Percentiles rank a stretch among this genome's conserved stretches.
Conservation (phyloP, 495 filamentous ascomycete genomes). For the Hypoxylon crocopeplum region DNA sequence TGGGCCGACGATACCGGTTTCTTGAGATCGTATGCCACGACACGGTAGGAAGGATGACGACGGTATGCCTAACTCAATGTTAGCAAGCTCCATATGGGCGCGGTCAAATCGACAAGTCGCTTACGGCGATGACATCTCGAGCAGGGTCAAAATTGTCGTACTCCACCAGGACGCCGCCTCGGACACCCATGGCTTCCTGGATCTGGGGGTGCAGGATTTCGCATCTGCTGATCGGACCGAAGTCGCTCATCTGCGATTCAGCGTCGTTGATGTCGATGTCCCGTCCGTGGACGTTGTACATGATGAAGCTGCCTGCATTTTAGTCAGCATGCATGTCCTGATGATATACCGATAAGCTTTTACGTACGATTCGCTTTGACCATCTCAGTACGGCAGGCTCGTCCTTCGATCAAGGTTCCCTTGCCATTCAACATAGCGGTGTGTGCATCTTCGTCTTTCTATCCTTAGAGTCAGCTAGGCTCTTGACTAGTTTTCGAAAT, state of each 20-base stretch:
- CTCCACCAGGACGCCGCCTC: conserved; percentile 57
- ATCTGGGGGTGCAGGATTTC: conserved; percentile 37
- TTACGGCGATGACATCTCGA: conserved; percentile 50
- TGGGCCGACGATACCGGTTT: conserved; percentile 30
- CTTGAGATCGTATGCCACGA: conserved; percentile 46
- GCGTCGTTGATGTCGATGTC: conserved; percentile 52
- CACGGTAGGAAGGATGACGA: conserved; percentile 32
- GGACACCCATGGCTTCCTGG: conserved; percentile 40
- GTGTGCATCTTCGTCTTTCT: conserved; percentile 54
- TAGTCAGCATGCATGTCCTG: conserved; percentile 17
- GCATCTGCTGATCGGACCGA: conserved; percentile 47
- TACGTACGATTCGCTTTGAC: conserved; percentile 63
- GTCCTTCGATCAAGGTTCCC: conserved; percentile 58
- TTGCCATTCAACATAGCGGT: conserved; percentile 54
- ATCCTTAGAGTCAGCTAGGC: conserved; percentile 20
- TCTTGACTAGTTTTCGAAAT: not conserved
- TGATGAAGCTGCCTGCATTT: conserved; percentile 55
- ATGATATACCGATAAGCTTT: not conserved
- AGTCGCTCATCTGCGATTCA: conserved; percentile 45
- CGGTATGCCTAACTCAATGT: conserved; percentile 38
- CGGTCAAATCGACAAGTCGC: conserved; percentile 10
- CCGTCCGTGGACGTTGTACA: conserved; percentile 52
- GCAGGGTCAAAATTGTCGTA: conserved; percentile 54
- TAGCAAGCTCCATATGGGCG: not conserved
- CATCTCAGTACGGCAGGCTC: conserved; percentile 64